phyloP scores from a whole-genome alignment of 2,329 filamentous ascomycete genomes.

The Claviceps fusiformis region DNA sequence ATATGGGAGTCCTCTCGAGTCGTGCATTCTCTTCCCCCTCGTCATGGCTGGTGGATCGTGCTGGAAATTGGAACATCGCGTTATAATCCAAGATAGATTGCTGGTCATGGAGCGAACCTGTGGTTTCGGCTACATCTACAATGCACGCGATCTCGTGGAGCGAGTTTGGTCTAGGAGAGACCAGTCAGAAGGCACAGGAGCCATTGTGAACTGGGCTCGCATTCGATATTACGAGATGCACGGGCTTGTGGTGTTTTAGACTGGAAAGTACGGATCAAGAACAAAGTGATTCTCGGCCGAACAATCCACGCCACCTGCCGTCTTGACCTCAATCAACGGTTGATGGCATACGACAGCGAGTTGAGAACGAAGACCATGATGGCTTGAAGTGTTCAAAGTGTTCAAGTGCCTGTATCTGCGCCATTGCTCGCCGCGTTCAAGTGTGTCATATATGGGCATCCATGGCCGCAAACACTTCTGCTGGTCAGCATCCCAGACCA shows the following conservation, averaged over 20 bases:
- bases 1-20: slow-evolving; percentile 27
- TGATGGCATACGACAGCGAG: not conserved
- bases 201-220: slow-evolving; percentile 20
- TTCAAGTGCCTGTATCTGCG: not conserved
- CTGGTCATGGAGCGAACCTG: slow-evolving; percentile 30
- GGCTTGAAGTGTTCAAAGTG: not conserved
- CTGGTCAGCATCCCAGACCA: slow-evolving; percentile 45
- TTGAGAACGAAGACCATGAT: not conserved
- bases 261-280: not conserved
- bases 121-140: slow-evolving; percentile 28
- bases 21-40: slow-evolving; percentile 26
- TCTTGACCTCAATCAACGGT: not conserved
- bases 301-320: not conserved
- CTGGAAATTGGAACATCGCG: slow-evolving; percentile 21
- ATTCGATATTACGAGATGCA: slow-evolving; percentile 24
- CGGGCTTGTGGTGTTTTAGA: slow-evolving; percentile 19
- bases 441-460: slow-evolving; percentile 11
- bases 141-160: slow-evolving; percentile 25
- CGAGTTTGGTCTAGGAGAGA: slow-evolving; percentile 24
- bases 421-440: slow-evolving; percentile 2
- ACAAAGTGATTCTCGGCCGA: not conserved
- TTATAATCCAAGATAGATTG: slow-evolving; percentile 25
- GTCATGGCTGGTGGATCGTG: slow-evolving; percentile 28
- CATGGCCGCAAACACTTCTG: slow-evolving; percentile 45
- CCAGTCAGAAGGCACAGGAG: slow-evolving; percentile 13